These are phyloP conservation scores for Fusarium globosum DNA, from an alignment of 2,329 filamentous ascomycete genomes.

Conservation along the genomic window DNA sequence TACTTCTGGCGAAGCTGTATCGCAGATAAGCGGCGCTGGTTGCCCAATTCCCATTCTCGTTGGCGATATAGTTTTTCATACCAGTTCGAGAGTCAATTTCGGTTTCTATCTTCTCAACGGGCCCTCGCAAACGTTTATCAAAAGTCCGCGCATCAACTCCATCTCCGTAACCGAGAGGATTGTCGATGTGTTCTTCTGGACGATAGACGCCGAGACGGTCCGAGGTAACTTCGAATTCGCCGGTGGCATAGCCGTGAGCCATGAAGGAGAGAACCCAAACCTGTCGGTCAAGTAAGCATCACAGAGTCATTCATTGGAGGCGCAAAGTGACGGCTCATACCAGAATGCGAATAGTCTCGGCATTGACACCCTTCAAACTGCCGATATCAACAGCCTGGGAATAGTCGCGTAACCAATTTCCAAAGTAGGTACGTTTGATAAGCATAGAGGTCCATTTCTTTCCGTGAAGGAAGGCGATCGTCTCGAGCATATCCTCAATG, in stretches of 20 bases:
- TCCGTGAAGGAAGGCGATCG: conserved; percentile 78
- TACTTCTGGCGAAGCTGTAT: conserved; percentile 77
- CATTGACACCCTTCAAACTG: conserved; percentile 81
- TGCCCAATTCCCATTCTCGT: conserved; percentile 87
- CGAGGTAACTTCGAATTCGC: conserved; percentile 84
- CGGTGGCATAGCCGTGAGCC: conserved; percentile 86
- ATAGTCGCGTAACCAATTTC: conserved; percentile 89
- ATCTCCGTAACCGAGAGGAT: conserved; percentile 88
- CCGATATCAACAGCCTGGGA: conserved; percentile 86
- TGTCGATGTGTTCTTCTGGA: conserved; percentile 79
- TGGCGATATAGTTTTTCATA: conserved; percentile 99
- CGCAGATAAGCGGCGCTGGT: conserved; percentile 89
- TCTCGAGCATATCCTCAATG: conserved; percentile 85
- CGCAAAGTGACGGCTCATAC: conserved; percentile 49
- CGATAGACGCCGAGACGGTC: conserved; percentile 84
- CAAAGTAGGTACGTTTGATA: conserved; percentile 83
- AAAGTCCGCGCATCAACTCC: conserved; percentile 84
- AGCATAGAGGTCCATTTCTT: conserved; percentile 88
- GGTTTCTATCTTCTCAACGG: conserved; percentile 76
- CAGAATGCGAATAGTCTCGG: conserved; percentile 80
- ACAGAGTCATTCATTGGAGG: not conserved
- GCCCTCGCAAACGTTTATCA: conserved; percentile 83
- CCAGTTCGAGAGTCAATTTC: conserved; percentile 80
- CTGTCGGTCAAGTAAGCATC: conserved; percentile 45
- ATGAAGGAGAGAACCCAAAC: conserved; percentile 86